Base-by-base conservation (phyloP, 2,329 filamentous ascomycete genomes). In the Pezicula radicicola region DNA sequence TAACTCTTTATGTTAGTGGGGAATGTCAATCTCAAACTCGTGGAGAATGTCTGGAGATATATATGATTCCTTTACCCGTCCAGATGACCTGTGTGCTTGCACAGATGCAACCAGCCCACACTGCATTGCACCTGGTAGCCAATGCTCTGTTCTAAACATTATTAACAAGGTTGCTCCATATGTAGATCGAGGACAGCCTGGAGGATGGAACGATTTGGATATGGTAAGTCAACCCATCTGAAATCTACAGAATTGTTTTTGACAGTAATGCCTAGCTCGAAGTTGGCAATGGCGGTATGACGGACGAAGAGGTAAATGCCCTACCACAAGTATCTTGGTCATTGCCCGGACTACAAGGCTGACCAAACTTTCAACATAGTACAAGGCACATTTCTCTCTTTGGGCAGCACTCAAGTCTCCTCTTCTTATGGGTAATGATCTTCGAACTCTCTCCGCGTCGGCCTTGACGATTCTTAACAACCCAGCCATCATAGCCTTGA, bases 21-120 rank as follows among this genome's bases (percentile, higher is more conserved):
- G 62, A 6, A 54, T 60, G 25, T 58, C 59, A 35, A 51, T 66
- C 16, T 54, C 54, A 18, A 63, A 65, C 46, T 66, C 63, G 6
- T 66, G 63, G 48, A 60, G 64, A 33, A 66, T 68, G 37, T 59
- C 62, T 9, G 65, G 64, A 12, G 65, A 68, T 49, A 66, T 67
- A 25, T 65, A 63, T 53, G 62, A 50, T 59, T 61, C 50, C 53
- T 62, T 72, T 63, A 60, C 69, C 75, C 52, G 77, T 15, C 61
- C 62, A 37, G 62, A 65, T 43, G 59, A 60, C 53, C 63, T 63
- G 45, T 65, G 62, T 37, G 57, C 60, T 2, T 62, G 61, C 3
- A 62, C 62, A 73, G 71, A 50, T 45, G 40, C 40, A 10, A 12
- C 39, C 18, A 44, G 35, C 35, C 48, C 48, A 8, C 30, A 37